These are phyloP conservation scores for Candida freyschussii DNA, from an alignment of 1,139 yeast species.

Conservation along the genomic window DNA sequence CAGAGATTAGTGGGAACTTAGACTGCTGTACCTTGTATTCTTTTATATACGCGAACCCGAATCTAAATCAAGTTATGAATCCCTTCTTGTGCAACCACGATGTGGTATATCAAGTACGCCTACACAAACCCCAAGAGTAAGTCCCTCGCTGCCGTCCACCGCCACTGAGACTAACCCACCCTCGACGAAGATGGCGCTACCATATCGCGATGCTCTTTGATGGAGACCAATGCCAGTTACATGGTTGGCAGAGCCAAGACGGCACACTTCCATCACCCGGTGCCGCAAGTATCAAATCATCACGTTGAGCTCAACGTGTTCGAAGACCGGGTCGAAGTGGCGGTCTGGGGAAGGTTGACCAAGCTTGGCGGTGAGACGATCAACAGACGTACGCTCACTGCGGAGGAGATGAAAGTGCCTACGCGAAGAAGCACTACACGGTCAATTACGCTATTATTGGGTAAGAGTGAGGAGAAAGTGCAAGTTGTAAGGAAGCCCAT, in stretches of 20 bases:
- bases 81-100: too few species aligned
- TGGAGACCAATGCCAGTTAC: too few species aligned
- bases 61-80: too few species aligned
- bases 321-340: too few species aligned
- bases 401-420: not conserved
- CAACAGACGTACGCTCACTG: constrained; percentile 1
- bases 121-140: constrained; percentile 1
- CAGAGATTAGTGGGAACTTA: constrained; percentile 1
- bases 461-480: constrained; percentile 1
- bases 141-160: not conserved
- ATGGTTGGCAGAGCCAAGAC: not conserved
- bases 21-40: too few species aligned
- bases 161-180: not conserved
- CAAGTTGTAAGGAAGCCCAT: constrained; percentile 1
- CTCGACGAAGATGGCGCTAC: too few species aligned
- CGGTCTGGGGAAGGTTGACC: constrained; percentile 4
- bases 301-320: constrained; percentile 5
- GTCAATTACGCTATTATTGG: not conserved
- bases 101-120: constrained; percentile 5
- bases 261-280: constrained; percentile 1
- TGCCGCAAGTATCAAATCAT: constrained; percentile 4
- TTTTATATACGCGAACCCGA: too few species aligned
- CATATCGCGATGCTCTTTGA: not conserved
- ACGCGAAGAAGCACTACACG: not conserved
- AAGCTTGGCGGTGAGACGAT: constrained; percentile 2